Percentiles rank a stretch among this genome's conserved stretches.
These are phyloP conservation scores for Stachybotrys chartarum DNA, from an alignment of 2,329 filamentous ascomycete genomes.

Conservation along the genomic window DNA sequence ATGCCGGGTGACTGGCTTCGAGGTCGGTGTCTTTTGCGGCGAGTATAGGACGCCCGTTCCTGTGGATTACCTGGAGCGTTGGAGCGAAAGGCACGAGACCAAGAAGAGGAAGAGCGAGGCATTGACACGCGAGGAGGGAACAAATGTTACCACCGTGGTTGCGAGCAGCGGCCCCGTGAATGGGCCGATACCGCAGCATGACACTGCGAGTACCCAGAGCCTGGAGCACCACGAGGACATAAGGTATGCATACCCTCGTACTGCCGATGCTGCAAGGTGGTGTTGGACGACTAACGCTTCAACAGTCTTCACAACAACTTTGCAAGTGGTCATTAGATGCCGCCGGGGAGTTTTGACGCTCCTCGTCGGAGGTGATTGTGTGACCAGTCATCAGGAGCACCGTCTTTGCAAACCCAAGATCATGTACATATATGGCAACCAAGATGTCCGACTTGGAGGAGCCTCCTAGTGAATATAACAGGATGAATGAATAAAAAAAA, in stretches of 20 bases:
- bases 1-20: constrained; percentile 54
- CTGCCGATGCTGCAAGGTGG: background rate
- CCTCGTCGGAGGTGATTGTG: background rate
- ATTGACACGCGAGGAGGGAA: background rate
- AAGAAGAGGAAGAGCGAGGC: constrained; percentile 24
- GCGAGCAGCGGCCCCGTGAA: constrained; percentile 49
- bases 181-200: constrained; percentile 2
- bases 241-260: constrained; percentile 14
- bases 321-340: constrained; percentile 2
- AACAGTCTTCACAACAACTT: constrained; percentile 6
- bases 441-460: background rate
- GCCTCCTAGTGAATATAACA: background rate
- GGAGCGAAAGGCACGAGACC: constrained; percentile 65
- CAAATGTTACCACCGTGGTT: constrained; percentile 6
- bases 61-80: constrained; percentile 73
- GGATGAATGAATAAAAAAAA: too few relatives aligned
- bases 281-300: background rate
- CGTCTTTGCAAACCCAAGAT: background rate
- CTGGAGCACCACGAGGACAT: constrained; percentile 19
- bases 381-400: background rate
- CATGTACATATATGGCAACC: background rate
- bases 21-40: constrained; percentile 88
- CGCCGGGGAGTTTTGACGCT: too few relatives aligned
- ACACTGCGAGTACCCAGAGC: constrained; percentile 3
- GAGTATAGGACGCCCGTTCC: constrained; percentile 77